phyloP scores from a whole-genome alignment of 2,329 filamentous ascomycete species.

The Aspergillus sp. region DNA sequence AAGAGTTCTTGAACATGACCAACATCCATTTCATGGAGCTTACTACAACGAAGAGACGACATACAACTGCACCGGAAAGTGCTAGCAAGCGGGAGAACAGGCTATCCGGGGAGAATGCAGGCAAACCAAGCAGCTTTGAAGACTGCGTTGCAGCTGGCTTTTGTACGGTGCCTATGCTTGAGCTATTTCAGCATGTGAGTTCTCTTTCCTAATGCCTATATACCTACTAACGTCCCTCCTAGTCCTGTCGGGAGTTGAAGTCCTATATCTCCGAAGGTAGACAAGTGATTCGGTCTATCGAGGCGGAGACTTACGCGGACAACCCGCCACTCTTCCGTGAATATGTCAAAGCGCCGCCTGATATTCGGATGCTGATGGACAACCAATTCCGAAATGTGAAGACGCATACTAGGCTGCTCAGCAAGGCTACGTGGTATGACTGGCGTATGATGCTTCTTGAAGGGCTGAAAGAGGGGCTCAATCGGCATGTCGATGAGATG shows the following conservation, averaged over 20 bases:
- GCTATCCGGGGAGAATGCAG: conserved; percentile 16
- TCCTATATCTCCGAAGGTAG: conserved; percentile 92
- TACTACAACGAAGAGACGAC: conserved; percentile 85
- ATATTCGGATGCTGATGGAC: conserved; percentile 81
- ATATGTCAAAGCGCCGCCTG: conserved; percentile 75
- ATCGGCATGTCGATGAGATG: conserved; percentile 69
- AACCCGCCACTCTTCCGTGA: conserved; percentile 88
- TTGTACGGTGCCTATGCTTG: conserved; percentile 84
- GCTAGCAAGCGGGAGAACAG: conserved; percentile 22
- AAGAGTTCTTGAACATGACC: conserved; percentile 90
- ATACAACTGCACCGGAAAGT: conserved; percentile 60
- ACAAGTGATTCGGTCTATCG: conserved; percentile 81
- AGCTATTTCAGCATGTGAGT: conserved; percentile 80
- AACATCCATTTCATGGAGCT: conserved; percentile 98
- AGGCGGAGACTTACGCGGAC: conserved; percentile 76
- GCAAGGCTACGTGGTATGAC: conserved; percentile 96
- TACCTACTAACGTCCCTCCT: conserved; percentile 17
- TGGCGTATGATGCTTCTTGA: conserved; percentile 87
- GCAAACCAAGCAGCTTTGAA: conserved; percentile 46
- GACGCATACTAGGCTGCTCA: conserved; percentile 76
- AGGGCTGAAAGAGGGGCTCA: conserved; percentile 70
- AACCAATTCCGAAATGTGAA: conserved; percentile 97
- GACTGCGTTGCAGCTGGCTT: conserved; percentile 78
- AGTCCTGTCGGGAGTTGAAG: conserved; percentile 87
- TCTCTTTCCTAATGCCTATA: conserved; percentile 2